Evolutionary conservation across 768 basidiomycete genomes (phyloP).

Genomic region (Lactarius quietus): DNA sequence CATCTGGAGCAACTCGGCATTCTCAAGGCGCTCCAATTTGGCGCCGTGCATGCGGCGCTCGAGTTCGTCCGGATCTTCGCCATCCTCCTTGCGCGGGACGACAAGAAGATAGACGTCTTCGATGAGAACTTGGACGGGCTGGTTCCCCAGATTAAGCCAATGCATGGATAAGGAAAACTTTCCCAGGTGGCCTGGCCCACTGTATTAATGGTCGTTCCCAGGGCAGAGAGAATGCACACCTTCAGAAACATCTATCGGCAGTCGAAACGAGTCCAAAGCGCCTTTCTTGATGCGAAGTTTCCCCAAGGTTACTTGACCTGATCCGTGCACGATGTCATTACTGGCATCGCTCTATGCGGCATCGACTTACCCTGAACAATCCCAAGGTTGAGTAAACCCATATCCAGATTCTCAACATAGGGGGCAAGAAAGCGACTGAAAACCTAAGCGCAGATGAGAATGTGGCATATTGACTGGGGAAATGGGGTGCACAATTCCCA

Average conservation of each 20-base stretch:
- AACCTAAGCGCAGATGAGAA: constrained; percentile 41
- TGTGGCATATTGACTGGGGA: background rate
- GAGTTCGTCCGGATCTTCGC: constrained; percentile 77
- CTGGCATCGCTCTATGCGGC: background rate
- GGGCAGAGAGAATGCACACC: constrained; percentile 42
- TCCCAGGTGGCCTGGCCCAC: constrained; percentile 67
- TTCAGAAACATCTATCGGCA: constrained; percentile 94
- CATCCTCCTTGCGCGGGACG: constrained; percentile 68
- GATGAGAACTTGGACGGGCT: constrained; percentile 85
- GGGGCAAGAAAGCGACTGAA: constrained; percentile 92
- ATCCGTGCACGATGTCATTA: constrained; percentile 19
- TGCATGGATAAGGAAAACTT: constrained; percentile 82
- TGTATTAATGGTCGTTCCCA: background rate
- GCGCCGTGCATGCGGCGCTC: constrained; percentile 75
- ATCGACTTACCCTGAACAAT: constrained; percentile 70
- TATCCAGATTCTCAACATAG: constrained; percentile 94
- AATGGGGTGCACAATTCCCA: constrained; percentile 61
- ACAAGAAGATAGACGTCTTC: constrained; percentile 96
- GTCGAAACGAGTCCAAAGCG: constrained; percentile 89
- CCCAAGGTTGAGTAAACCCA: constrained; percentile 92
- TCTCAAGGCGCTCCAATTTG: constrained; percentile 85
- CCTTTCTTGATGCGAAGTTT: constrained; percentile 89
- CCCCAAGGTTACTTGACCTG: constrained; percentile 73
- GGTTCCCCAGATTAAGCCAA: constrained; percentile 85
- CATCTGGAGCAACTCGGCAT: constrained; percentile 79